phyloP scores from a whole-genome alignment of 805 yeast genomes.

The Suhomyces sp. region DNA sequence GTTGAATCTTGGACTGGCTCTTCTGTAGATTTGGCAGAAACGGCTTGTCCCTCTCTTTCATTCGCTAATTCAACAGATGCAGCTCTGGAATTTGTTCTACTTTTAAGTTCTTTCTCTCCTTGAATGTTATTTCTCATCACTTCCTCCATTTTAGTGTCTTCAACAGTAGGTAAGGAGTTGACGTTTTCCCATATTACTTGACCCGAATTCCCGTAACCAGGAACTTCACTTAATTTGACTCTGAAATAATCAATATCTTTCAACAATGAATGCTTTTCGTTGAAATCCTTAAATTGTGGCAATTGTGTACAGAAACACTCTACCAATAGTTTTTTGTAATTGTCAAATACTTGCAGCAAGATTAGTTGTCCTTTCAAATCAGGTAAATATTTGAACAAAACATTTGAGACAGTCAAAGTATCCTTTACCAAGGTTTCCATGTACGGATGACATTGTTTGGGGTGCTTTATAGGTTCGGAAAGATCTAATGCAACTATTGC shows the following conservation, averaged over 20 bases:
- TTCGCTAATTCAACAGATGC: not conserved
- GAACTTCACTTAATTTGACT: conserved; percentile 55
- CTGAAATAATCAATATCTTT: conserved; percentile 62
- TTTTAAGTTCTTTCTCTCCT: conserved; percentile 14
- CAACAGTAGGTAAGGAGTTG: conserved; percentile 48
- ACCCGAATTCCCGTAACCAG: conserved; percentile 61
- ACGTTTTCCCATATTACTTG: conserved; percentile 61
- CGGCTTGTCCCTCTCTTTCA: not conserved
- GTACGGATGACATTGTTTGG: conserved; percentile 54
- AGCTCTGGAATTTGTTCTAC: conserved; percentile 11
- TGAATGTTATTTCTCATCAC: conserved; percentile 41
- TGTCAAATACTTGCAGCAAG: conserved; percentile 50
- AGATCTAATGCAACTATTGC: conserved; percentile 49
- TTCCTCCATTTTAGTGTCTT: conserved; percentile 47
- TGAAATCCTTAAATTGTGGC: conserved; percentile 47
- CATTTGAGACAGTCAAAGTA: conserved; percentile 59
- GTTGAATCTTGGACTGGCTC: not conserved
- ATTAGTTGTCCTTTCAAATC: conserved; percentile 44
- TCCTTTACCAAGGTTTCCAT: conserved; percentile 68
- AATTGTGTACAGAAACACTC: conserved; percentile 48
- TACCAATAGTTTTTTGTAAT: conserved; percentile 54
- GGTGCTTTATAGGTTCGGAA: conserved; percentile 39
- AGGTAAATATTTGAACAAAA: conserved; percentile 56
- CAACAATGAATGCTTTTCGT: conserved; percentile 52
- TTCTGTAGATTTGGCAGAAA: not conserved